phyloP scores from a whole-genome alignment of 257 asterid genomes.

The Henckelia pumila region DNA sequence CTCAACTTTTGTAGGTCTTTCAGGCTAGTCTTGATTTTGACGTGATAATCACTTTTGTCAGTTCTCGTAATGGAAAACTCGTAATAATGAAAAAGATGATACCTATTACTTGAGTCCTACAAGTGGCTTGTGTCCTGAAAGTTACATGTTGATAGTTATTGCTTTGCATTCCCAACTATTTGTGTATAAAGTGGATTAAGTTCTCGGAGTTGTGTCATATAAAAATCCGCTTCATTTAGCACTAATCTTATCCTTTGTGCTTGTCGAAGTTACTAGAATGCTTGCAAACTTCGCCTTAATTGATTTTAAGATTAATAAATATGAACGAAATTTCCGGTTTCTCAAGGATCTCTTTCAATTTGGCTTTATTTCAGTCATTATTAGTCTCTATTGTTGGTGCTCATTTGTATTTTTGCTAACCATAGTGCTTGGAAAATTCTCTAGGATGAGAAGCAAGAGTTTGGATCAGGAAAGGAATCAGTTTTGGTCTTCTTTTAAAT shows the following conservation, averaged over 20 bases:
- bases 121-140: background rate
- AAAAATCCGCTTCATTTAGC: background rate
- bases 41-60: background rate
- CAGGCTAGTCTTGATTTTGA: conserved; percentile 19
- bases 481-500: conserved; percentile 1
- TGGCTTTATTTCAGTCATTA: background rate
- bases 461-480: background rate
- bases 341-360: background rate
- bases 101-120: background rate
- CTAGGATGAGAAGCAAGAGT: background rate
- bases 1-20: conserved; percentile 7
- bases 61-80: conserved; percentile 13
- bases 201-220: conserved; percentile 3
- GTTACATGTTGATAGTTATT: background rate
- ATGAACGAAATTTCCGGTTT: background rate
- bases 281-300: background rate
- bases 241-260: conserved; percentile 4
- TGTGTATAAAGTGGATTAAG: conserved; percentile 1
- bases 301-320: background rate
- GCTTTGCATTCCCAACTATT: background rate
- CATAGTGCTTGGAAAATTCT: background rate
- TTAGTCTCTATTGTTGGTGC: background rate
- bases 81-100: background rate
- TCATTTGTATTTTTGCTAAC: background rate
- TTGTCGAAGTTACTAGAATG: background rate